Base-by-base conservation (phyloP, 2,329 filamentous ascomycete species). In the Penicillium sp. region DNA sequence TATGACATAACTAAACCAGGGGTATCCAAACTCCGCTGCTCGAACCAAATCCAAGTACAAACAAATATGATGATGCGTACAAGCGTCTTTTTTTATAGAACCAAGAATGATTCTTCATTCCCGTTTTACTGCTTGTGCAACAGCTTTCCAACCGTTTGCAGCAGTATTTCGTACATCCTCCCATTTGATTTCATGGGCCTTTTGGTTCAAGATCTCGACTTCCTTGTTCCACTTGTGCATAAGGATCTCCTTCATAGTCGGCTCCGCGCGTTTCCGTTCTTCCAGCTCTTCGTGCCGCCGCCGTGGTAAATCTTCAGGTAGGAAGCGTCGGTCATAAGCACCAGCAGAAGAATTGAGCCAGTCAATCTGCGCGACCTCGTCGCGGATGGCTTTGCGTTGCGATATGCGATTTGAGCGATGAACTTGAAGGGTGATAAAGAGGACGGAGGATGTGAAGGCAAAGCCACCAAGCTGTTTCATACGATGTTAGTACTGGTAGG, bases 211-310 rank as follows among this genome's bases (percentile, higher is more conserved):
- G 53, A 77, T 76, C 66, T 86, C 80, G 30, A 92, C 70, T 69
- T 92, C 87, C 42, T 78, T 70, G 68, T 93, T 92, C 88, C 88
- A 92, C 52, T 81, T 76, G 62, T 88, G 84, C 74, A 92, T 92
- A 60, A 84, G 77, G 30, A 81, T 75, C 64, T 90, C 86, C 46
- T 83, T 65, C 41, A 87, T 72, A 40, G 77, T 76, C 25, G 78
- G 76, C n/a, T 41, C 31, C 25, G 42, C 37, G 35, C 42, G 49
- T 9, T 43, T 46, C 4, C 18, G 43, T 3, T 34, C 18, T 12
- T 40, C 25, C 19, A 46, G 12, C 11, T 56, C 55, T 50, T 59
- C 56, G 1, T 46, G 38, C 1, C 18, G 37, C n/a, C 49, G 44
- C 12, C 50, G 48, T 11, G 42, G 41, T 1, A 42, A 11, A 25